Evolutionary conservation across 2,329 filamentous ascomycete genomes (phyloP).

Genomic region (Colletotrichum sp.): DNA sequence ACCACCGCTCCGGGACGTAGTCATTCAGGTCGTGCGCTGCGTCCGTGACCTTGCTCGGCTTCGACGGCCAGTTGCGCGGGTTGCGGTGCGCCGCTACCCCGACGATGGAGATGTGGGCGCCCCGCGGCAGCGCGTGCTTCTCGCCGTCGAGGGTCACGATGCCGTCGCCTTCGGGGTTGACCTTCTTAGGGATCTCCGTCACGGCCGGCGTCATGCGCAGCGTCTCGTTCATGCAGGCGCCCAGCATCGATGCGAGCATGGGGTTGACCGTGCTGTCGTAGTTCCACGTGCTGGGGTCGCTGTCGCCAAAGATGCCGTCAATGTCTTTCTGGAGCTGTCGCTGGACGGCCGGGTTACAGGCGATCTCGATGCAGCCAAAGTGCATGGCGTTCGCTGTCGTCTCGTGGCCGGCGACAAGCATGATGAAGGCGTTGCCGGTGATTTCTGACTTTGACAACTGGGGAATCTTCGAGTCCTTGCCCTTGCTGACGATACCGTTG

Average conservation of each 20-base stretch:
- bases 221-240: conserved; percentile 79
- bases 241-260: conserved; percentile 72
- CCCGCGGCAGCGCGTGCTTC: conserved; percentile 62
- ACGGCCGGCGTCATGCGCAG: conserved; percentile 76
- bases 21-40: conserved; percentile 64
- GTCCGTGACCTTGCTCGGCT: conserved; percentile 47
- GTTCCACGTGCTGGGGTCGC: conserved; percentile 67
- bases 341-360: conserved; percentile 68
- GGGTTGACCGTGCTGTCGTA: conserved; percentile 71
- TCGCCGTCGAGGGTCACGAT: conserved; percentile 63
- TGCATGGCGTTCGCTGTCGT: conserved; percentile 79
- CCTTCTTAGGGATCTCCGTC: conserved; percentile 73
- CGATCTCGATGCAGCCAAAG: conserved; percentile 72
- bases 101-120: conserved; percentile 59
- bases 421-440: conserved; percentile 73
- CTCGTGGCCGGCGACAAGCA: conserved; percentile 78
- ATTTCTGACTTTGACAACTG: conserved; percentile 68
- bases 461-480: conserved; percentile 30
- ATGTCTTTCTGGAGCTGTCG: conserved; percentile 71
- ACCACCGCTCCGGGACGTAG: conserved; percentile 78
- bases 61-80: conserved; percentile 73
- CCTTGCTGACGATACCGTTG: conserved; percentile 5
- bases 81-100: conserved; percentile 67
- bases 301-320: conserved; percentile 65
- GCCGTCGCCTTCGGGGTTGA: conserved; percentile 55